phyloP scores from a whole-genome alignment of 176 grass and related monocot species.

The Avena insularis region DNA sequence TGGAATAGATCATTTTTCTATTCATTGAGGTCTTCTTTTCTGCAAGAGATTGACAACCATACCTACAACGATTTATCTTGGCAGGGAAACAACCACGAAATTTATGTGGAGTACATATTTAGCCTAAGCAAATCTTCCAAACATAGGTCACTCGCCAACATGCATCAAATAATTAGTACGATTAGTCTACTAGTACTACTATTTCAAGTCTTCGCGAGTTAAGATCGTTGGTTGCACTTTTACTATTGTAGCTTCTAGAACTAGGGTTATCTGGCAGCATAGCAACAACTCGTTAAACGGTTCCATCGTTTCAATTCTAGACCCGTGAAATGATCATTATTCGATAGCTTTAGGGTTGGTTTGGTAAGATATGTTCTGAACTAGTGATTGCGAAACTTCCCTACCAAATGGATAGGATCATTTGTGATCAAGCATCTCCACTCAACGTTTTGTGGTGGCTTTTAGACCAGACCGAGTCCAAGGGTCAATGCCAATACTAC shows the following conservation, averaged over 20 bases:
- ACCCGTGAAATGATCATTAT: constrained; percentile 11
- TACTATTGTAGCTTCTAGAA: constrained; percentile 10
- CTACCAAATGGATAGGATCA: constrained; percentile 36
- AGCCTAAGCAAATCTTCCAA: background rate
- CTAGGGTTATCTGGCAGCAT: background rate
- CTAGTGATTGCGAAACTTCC: constrained; percentile 11
- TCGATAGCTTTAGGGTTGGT: constrained; percentile 2
- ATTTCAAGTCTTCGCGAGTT: background rate
- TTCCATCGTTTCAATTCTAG: constrained; percentile 15
- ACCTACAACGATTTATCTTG: background rate
- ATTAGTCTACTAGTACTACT: background rate
- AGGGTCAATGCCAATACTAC: background rate
- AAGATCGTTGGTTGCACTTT: background rate
- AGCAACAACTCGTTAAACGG: constrained; percentile 6
- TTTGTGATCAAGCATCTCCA: constrained; percentile 26
- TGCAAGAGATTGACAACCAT: background rate
- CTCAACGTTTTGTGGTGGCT: constrained; percentile 40
- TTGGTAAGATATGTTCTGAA: constrained; percentile 10
- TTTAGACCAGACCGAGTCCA: background rate
- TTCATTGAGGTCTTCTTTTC: background rate
- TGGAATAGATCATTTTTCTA: background rate
- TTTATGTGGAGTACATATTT: background rate
- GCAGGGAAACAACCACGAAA: background rate
- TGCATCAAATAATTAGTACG: background rate
- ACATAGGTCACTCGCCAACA: background rate